Base-by-base conservation (phyloP, 1,139 yeast species). In the Candida sojae region DNA sequence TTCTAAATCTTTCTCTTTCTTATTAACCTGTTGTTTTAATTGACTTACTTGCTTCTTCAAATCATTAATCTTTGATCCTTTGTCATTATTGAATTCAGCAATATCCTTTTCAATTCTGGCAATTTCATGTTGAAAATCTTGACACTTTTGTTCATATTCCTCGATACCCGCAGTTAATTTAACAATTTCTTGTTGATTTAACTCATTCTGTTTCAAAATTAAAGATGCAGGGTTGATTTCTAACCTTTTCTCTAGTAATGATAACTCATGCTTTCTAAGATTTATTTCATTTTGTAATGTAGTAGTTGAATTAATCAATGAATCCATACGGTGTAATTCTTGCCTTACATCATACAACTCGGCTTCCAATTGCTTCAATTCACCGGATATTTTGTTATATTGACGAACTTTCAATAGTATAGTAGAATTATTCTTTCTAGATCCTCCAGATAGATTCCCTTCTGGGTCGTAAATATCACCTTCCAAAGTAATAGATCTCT, bases 381-480 rank as follows among this genome's bases (percentile, higher is more conserved):
- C 69, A 4, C 61, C 60, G 38, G 73, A 73, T 12, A 83, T 61
- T n/a, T 67, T 68, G 58, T 88, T 88, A 56, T 80, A 86, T 53
- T 81, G 80, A 59, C 87, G 96, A 62, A 92, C 81, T 45, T 80
- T 81, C 7, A 83, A 66, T 49, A 93, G 72, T 5, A 87, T 66
- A 0, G 91, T 80, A 5, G 80, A 75, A 11, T 82, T 76, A 43
- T 73, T 68, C 54, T 77, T 82, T 55, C 93, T 79, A 23, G 96
- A 85, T n/a, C 99, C 99, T 46, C 99, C 99, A 1, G 97, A 88
- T 37, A 95, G 72, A 23, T 96, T 90, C 11, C 99, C 99, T 57
- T 87, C 91, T 0, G 99, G 99, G 62, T 95, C 99, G 67, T 92
- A 95, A 9, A 86, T 80, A 66, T 93, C 99, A 43, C 99, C 99